phyloP scores from a whole-genome alignment of 176 grass and related monocot genomes.

The Eragrostis nindensis region DNA sequence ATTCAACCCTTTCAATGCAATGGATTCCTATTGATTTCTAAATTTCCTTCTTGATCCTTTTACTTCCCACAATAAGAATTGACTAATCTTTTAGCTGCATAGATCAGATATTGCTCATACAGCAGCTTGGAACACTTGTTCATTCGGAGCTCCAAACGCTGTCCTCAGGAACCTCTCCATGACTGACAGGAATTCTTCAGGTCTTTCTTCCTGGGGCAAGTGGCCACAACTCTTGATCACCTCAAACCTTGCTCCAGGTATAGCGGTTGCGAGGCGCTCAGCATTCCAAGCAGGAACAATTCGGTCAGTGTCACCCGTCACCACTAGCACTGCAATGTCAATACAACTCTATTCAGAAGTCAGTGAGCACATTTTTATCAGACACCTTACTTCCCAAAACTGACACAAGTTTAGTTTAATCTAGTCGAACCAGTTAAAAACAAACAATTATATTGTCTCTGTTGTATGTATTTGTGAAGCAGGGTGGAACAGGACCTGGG shows the following conservation, averaged over 20 bases:
- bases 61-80: no score
- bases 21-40: no score
- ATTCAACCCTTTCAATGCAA: no score
- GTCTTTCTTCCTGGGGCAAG: constrained; percentile 88
- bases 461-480: background rate
- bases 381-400: background rate
- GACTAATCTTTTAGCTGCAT: background rate
- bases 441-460: background rate
- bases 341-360: background rate
- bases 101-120: constrained; percentile 8
- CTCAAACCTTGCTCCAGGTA: constrained; percentile 70
- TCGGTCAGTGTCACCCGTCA: constrained; percentile 82
- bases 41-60: no score
- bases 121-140: constrained; percentile 42
- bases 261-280: constrained; percentile 59
- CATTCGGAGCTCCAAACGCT: constrained; percentile 47
- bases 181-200: constrained; percentile 68
- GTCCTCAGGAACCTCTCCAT: constrained; percentile 64
- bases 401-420: constrained; percentile 1
- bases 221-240: constrained; percentile 81
- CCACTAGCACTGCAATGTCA: constrained; percentile 67
- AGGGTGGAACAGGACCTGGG: constrained; percentile 55
- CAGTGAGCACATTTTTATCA: background rate
- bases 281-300: constrained; percentile 84
- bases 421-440: background rate